phyloP scores from a whole-genome alignment of 805 yeast species.

The Nakazawaea molendinolei region DNA sequence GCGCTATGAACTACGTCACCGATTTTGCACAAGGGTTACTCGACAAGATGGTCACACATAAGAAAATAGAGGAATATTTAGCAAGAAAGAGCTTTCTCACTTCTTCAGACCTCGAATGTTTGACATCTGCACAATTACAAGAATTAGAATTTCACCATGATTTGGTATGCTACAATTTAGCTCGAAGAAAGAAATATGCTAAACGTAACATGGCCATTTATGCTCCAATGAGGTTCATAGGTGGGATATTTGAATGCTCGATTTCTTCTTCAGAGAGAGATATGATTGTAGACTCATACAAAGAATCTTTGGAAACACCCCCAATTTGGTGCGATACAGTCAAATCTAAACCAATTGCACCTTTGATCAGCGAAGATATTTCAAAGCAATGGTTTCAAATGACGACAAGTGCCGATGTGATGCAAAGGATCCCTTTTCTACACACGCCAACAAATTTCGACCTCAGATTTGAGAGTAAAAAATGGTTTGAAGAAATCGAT shows the following conservation, averaged over 20 bases:
- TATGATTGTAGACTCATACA: slow-evolving; percentile 12
- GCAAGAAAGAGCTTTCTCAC: slow-evolving; percentile 5
- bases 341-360: slow-evolving; percentile 40
- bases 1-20: neutral
- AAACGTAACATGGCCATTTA: slow-evolving; percentile 36
- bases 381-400: slow-evolving; percentile 38
- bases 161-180: slow-evolving; percentile 48
- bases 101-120: slow-evolving; percentile 5
- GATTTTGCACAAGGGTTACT: slow-evolving; percentile 11
- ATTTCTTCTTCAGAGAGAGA: slow-evolving; percentile 24
- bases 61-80: slow-evolving; percentile 2
- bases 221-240: slow-evolving; percentile 54
- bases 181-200: slow-evolving; percentile 49
- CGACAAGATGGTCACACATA: neutral
- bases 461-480: slow-evolving; percentile 15
- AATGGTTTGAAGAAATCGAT: slow-evolving; percentile 43
- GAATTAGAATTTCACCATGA: slow-evolving; percentile 12
- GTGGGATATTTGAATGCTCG: slow-evolving; percentile 54
- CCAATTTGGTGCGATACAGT: slow-evolving; percentile 28
- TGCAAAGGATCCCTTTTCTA: slow-evolving; percentile 52
- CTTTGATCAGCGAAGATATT: slow-evolving; percentile 53
- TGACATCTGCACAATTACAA: slow-evolving; percentile 9
- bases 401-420: slow-evolving; percentile 20
- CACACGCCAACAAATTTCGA: slow-evolving; percentile 37
- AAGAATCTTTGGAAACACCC: slow-evolving; percentile 12